These are phyloP conservation scores for Russula dissimulans DNA, from an alignment of 768 basidiomycete species.

Conservation along the genomic window DNA sequence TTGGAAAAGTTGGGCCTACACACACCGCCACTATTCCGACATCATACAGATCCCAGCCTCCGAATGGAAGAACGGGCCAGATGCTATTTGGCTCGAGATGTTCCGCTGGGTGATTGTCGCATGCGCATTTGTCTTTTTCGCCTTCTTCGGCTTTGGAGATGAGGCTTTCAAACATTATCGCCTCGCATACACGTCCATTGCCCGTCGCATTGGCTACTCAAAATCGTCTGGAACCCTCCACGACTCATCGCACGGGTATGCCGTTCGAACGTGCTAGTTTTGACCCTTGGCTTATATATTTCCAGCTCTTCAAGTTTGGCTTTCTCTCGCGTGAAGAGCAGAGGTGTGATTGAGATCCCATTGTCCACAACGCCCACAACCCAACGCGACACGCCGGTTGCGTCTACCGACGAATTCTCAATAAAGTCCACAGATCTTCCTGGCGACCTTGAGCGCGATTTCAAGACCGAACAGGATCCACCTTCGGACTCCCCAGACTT, in stretches of 20 bases:
- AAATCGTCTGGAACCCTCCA: neutral
- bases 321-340: neutral
- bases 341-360: neutral
- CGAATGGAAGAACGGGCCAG: conserved; percentile 29
- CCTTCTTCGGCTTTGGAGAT: neutral
- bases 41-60: conserved; percentile 30
- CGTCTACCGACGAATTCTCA: no score
- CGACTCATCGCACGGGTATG: conserved; percentile 4
- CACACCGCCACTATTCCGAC: conserved; percentile 34
- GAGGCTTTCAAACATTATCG: neutral
- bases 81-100: neutral
- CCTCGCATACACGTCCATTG: neutral
- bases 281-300: no score
- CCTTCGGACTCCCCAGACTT: neutral
- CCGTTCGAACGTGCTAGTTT: neutral
- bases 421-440: neutral
- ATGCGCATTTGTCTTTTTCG: neutral
- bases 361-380: neutral
- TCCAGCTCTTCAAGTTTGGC: neutral
- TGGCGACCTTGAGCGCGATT: neutral
- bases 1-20: no score
- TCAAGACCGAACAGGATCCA: neutral
- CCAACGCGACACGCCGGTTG: no score
- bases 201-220: conserved; percentile 22
- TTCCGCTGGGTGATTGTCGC: neutral